Evolutionary conservation across 2,329 filamentous ascomycete species (phyloP).

Genomic region (Periconia sp.): DNA sequence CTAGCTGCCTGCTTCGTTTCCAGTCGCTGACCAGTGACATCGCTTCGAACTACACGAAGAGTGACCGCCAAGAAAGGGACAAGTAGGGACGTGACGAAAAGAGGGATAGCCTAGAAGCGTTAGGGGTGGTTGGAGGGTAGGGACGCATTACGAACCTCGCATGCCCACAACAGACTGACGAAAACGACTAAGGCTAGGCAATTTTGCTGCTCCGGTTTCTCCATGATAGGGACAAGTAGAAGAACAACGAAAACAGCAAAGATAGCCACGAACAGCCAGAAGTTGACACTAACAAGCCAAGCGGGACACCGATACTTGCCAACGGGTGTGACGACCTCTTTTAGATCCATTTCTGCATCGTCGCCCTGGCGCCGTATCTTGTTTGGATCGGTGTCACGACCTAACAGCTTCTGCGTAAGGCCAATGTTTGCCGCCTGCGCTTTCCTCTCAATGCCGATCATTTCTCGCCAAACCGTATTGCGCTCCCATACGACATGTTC

Average conservation of each 20-base stretch:
- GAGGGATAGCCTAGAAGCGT: constrained; percentile 77
- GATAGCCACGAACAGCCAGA: constrained; percentile 76
- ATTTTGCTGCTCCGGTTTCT: constrained; percentile 89
- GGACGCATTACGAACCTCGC: constrained; percentile 66
- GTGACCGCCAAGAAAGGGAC: constrained; percentile 94
- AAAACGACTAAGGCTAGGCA: constrained; percentile 93
- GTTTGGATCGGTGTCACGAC: constrained; percentile 70
- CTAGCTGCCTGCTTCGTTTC: constrained; percentile 80
- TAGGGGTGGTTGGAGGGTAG: constrained; percentile 13
- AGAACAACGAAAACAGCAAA: constrained; percentile 76
- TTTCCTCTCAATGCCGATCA: constrained; percentile 96
- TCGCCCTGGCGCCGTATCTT: constrained; percentile 83
- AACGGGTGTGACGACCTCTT: constrained; percentile 78
- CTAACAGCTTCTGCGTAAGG: constrained; percentile 76
- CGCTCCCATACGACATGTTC: constrained; percentile 99
- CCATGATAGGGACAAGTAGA: constrained; percentile 80
- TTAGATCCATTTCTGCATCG: constrained; percentile 69
- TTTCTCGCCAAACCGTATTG: constrained; percentile 98
- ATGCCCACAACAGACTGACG: constrained; percentile 94
- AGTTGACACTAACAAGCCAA: constrained; percentile 84
- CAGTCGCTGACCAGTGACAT: constrained; percentile 73
- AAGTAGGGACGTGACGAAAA: constrained; percentile 93
- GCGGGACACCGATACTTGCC: constrained; percentile 76
- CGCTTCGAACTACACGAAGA: constrained; percentile 80
- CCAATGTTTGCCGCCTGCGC: constrained; percentile 93